Percentiles rank a stretch among this genome's conserved stretches.
phyloP scores from a whole-genome alignment of 177 flowering plant genomes.

The Tripterygium wilfordii region DNA sequence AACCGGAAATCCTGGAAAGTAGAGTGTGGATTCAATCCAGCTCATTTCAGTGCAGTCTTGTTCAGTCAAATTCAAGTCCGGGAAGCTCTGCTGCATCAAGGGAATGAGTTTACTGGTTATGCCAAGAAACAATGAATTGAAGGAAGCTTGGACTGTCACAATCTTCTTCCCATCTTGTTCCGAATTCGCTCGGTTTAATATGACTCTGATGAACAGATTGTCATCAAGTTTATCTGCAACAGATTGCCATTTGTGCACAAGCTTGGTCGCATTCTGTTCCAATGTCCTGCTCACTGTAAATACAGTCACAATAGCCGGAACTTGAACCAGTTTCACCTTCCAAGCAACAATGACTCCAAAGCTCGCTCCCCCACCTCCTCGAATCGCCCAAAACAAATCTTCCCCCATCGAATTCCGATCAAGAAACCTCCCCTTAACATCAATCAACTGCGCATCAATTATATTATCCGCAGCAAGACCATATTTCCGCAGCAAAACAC shows the following conservation, averaged over 20 bases:
- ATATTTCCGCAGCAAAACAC: conserved; percentile 4
- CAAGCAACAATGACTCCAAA: conserved; percentile 21
- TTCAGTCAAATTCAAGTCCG: conserved; percentile 25
- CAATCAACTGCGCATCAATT: conserved; percentile 15
- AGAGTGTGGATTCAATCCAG: conserved; percentile 24
- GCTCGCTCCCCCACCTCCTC: conserved; percentile 32
- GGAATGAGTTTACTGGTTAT: conserved; percentile 6
- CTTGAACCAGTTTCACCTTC: conserved; percentile 18
- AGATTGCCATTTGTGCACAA: conserved; percentile 17
- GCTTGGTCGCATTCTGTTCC: conserved; percentile 18
- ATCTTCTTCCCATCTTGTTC: no score
- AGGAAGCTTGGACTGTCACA: conserved; percentile 16
- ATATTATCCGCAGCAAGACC: conserved; percentile 12
- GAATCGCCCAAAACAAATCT: conserved; percentile 34
- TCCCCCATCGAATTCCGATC: conserved; percentile 31
- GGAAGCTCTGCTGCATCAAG: conserved; percentile 13
- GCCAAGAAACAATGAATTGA: conserved; percentile 21
- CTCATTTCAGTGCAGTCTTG: conserved; percentile 29
- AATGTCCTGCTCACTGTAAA: conserved; percentile 11
- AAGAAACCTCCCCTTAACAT: conserved; percentile 16
- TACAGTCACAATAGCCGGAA: conserved; percentile 22
- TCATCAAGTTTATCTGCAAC: conserved; percentile 24
- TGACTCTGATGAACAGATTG: conserved; percentile 12
- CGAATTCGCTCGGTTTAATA: no score
- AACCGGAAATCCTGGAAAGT: background rate